Base-by-base conservation (phyloP, 1,284 basidiomycete species). In the Boletus albobrunnescens region DNA sequence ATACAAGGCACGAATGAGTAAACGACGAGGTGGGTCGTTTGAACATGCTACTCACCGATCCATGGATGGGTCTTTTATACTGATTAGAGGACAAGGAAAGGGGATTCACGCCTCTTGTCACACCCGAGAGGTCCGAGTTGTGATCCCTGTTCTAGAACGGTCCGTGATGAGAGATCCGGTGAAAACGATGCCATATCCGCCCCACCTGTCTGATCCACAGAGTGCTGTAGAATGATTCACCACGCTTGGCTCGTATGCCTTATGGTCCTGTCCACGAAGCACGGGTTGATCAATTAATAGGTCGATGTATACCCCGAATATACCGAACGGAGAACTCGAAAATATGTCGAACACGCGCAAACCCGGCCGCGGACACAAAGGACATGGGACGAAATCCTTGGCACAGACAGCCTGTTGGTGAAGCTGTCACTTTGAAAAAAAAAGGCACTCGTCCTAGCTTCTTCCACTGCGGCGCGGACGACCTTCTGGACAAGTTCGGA, bases 21-120 rank as follows among this genome's bases (percentile, higher is more conserved):
- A 31, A 13, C 20, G 32, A 32, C 6, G 32, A 43, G 32, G 41
- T 40, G 23, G 36, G 54, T 50, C 1, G 40, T 44, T 37, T 35
- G 53, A 41, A 36, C 22, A 8, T 14, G 7, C 26, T 9, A 8
- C 56, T 63, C 40, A 63, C 60, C 41, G 16, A 46, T 47, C 33
- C 20, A 35, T 10, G 13, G 20, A 24, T 16, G 12, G 22, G 17
- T 12, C 36, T 46, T 54, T 64, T 62, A 60, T 60, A 60, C 42
- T 13, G 6, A 24, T 26, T 14, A 19, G 17, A n/a, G 7, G 7
- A 13, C 9, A 11, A 11, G 2, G 17, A 6, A 20, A 26, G 7
- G 16, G 22, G 33, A 35, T 10, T 23, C 14, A 35, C 28, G 20
- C 11, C 31, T 13, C 23, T 30, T 31, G 41, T 37, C 53, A 53